phyloP scores from a whole-genome alignment of 768 basidiomycete genomes.

The Lentinula edodes region DNA sequence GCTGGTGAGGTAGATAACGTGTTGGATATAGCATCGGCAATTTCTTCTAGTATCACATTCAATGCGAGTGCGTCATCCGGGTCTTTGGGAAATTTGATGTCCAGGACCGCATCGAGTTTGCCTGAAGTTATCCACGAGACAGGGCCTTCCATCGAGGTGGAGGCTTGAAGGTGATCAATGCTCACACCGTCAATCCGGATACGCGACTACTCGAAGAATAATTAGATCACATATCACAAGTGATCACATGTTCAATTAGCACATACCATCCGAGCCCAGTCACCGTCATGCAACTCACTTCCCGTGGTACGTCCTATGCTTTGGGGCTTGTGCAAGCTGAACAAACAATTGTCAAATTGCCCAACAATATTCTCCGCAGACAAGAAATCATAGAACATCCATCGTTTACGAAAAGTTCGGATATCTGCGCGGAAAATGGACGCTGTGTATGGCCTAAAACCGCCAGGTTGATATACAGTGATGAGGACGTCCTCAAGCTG shows the following conservation, averaged over 20 bases:
- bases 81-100: slow-evolving; percentile 93
- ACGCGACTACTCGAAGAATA: slow-evolving; percentile 56
- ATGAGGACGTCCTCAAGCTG: slow-evolving; percentile 90
- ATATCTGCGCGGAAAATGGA: slow-evolving; percentile 94
- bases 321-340: slow-evolving; percentile 94
- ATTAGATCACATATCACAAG: not conserved
- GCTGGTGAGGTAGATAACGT: slow-evolving; percentile 40
- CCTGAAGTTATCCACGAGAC: slow-evolving; percentile 98
- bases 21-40: slow-evolving; percentile 83
- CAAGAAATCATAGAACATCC: slow-evolving; percentile 94
- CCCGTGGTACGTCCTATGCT: slow-evolving; percentile 89
- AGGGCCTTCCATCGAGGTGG: slow-evolving; percentile 77
- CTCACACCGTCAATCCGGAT: slow-evolving; percentile 96
- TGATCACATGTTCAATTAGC: not conserved
- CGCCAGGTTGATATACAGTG: slow-evolving; percentile 90
- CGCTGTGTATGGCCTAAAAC: slow-evolving; percentile 87
- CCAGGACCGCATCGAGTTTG: slow-evolving; percentile 93
- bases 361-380: slow-evolving; percentile 95
- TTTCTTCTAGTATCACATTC: slow-evolving; percentile 81
- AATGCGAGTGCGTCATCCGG: slow-evolving; percentile 62
- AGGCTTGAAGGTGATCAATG: slow-evolving; percentile 89
- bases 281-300: slow-evolving; percentile 75
- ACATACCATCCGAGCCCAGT: slow-evolving; percentile 85
- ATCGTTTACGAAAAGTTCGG: slow-evolving; percentile 78
- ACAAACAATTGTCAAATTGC: slow-evolving; percentile 96